Base-by-base conservation (phyloP, 1,139 yeast species). In the Eremothecium coryli region DNA sequence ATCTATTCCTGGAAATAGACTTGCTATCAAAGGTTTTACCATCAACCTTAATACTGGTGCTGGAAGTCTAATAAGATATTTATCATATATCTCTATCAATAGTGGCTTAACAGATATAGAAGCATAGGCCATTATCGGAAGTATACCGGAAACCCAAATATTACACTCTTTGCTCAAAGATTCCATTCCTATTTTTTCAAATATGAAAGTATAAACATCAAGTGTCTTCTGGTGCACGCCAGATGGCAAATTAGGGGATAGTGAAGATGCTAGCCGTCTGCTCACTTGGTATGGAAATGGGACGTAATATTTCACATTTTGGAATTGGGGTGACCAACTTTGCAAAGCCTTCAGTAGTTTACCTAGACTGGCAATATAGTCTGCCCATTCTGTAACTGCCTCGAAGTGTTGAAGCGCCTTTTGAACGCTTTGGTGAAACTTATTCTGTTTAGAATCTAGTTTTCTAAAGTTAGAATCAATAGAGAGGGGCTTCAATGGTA, bases 301-400 rank as follows among this genome's bases (percentile, higher is more conserved):
- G 74, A 69, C 46, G 74, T 61, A 38, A 65, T 68, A 45, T 61
- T 66, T 32, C 73, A 71, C 23, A 73, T 70, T 39, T 62, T 68
- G 28, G 46, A 70, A 58, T 66, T 60, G 70, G 2, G 86, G 85
- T 2, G 80, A 62, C 66, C 73, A 70, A 43, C 61, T 59, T 38
- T 68, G 71, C 23, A 86, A 60, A 0, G 90, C 77, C 54, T 85
- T 82, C 42, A 77, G 76, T 9, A 90, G 68, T 44, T 82, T 73
- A 1, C 90, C 76, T 30, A 93, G 64, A 54, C 85, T 86, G 14
- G 96, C 80, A 39, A 90, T 90, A 57, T 88, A 86, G 54, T 90
- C 98, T n/a, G 98, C 97, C 98, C 98, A 90, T 63, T 88, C 97
- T 27, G 77, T 81, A 2, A 86, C 78, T n/a, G 76, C 59, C 37